phyloP scores from a whole-genome alignment of 257 asterid genomes.

The Thymus mandschuricus region DNA sequence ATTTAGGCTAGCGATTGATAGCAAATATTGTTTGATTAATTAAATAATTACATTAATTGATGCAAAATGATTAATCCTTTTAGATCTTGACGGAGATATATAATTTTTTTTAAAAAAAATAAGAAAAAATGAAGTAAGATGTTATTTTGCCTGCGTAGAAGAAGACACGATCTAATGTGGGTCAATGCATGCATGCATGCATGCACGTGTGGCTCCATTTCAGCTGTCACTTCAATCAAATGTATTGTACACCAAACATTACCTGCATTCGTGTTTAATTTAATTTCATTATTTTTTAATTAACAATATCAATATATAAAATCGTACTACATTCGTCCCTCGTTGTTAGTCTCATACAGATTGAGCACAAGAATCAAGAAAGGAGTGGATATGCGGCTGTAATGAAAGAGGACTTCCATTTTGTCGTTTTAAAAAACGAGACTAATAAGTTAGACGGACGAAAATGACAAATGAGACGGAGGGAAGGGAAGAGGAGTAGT shows the following conservation, averaged over 20 bases:
- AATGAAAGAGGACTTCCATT: no score
- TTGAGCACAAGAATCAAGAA: no score
- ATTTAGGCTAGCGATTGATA: conserved; percentile 15
- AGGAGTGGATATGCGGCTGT: no score
- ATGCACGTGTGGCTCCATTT: conserved; percentile 38
- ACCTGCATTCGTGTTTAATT: conserved; percentile 3
- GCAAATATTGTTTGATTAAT: neutral
- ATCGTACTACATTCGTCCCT: no score
- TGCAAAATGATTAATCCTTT: conserved; percentile 6
- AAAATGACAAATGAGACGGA: no score
- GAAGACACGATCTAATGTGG: conserved; percentile 28
- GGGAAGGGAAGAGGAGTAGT: no score
- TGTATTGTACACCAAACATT: neutral
- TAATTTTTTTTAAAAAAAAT: neutral
- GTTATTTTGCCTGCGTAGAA: neutral
- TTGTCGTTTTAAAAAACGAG: no score
- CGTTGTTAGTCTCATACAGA: no score
- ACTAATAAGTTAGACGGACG: no score
- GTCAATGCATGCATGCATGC: conserved; percentile 19
- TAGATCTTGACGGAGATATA: neutral
- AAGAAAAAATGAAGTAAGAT: neutral
- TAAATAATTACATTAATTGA: neutral
- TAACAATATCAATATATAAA: no score
- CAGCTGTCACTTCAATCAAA: conserved; percentile 21
- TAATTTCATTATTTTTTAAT: neutral